phyloP scores from a whole-genome alignment of 805 yeast genomes.

The Candida michaelii region DNA sequence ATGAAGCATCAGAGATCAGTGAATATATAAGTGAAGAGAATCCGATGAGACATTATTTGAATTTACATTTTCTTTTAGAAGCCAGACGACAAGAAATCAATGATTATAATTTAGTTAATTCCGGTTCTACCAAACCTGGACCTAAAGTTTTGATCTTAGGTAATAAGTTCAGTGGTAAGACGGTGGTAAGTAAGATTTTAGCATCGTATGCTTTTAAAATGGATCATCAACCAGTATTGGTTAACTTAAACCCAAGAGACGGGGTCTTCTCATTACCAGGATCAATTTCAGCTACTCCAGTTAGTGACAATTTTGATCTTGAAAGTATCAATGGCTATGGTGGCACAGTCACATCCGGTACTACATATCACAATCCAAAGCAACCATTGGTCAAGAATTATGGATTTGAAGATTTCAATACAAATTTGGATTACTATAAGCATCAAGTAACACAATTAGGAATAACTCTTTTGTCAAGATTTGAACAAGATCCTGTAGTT shows the following conservation, averaged over 20 bases:
- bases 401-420: constrained; percentile 63
- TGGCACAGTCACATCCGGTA: constrained; percentile 67
- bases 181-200: constrained; percentile 67
- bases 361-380: constrained; percentile 76
- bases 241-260: constrained; percentile 74
- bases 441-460: constrained; percentile 50
- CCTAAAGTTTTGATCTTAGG: constrained; percentile 78
- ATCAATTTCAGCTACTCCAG: constrained; percentile 76
- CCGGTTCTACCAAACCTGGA: constrained; percentile 33
- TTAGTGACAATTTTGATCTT: constrained; percentile 77
- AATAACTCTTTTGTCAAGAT: constrained; percentile 45
- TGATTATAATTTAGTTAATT: constrained; percentile 20
- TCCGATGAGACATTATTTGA: constrained; percentile 60
- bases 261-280: constrained; percentile 83
- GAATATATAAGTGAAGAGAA: constrained; percentile 75
- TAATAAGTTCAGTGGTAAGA: constrained; percentile 70
- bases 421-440: constrained; percentile 58
- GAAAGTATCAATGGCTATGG: constrained; percentile 75
- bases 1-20: constrained; percentile 40
- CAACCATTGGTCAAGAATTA: constrained; percentile 83
- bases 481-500: constrained; percentile 48
- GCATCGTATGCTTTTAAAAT: constrained; percentile 74
- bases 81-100: constrained; percentile 38
- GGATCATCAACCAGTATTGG: constrained; percentile 65
- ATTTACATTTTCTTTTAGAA: constrained; percentile 76